A percentile compares a stretch with the other conserved stretches of the same genome.
Conservation (phyloP, 805 yeast genomes). For the Myxozyma monticola region DNA sequence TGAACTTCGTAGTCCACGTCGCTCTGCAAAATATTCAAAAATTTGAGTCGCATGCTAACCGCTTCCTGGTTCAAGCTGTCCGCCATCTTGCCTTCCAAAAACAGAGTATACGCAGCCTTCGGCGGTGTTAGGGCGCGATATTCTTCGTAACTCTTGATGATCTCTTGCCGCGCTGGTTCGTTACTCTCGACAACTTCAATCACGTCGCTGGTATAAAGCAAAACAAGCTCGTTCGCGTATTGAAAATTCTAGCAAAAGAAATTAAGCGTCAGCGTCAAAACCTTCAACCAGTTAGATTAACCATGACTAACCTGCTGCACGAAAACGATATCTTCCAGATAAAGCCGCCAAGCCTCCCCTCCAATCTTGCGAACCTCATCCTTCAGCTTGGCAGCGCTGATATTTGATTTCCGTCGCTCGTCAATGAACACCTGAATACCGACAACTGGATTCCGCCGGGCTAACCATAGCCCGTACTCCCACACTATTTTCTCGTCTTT, state of each 20-base stretch:
- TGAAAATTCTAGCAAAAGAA: conserved; percentile 32
- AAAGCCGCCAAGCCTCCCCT: conserved; percentile 41
- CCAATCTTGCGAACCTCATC: conserved; percentile 38
- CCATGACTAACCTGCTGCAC: conserved; percentile 14
- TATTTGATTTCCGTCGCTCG: conserved; percentile 28
- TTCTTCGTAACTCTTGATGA: conserved; percentile 31
- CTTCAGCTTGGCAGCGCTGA: conserved; percentile 36
- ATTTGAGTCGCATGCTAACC: conserved; percentile 32
- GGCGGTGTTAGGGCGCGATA: conserved; percentile 38
- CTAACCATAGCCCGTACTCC: conserved; percentile 42
- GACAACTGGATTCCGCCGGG: conserved; percentile 33
- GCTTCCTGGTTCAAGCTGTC: conserved; percentile 21
- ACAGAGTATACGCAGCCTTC: conserved; percentile 37
- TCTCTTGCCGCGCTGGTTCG: conserved; percentile 21
- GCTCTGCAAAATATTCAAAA: conserved; percentile 32
- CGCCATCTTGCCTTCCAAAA: conserved; percentile 23
- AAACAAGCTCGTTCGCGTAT: conserved; percentile 38
- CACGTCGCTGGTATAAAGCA: conserved; percentile 40
- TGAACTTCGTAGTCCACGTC: conserved; percentile 33
- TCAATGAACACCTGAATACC: conserved; percentile 40
- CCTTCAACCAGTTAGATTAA: background rate
- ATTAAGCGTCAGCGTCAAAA: background rate
- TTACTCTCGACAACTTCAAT: conserved; percentile 32
- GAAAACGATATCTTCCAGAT: conserved; percentile 39
- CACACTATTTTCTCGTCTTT: conserved; percentile 39